A percentile compares a stretch with the other conserved stretches of the same genome.
These are phyloP conservation scores for Solanum chiquidenum DNA, from an alignment of 257 asterid species.

Conservation along the genomic window DNA sequence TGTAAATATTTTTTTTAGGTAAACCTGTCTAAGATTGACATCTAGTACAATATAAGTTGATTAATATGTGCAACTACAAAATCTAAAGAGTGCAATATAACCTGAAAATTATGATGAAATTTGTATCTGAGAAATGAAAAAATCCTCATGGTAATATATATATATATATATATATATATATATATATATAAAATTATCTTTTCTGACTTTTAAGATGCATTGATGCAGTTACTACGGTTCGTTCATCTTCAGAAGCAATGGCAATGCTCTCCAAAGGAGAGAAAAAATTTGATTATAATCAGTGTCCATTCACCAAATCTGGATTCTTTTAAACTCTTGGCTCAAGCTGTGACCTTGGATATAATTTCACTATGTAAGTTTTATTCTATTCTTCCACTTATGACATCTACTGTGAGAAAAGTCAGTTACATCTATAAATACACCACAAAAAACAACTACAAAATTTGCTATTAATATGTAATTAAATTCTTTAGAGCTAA, in stretches of 20 bases:
- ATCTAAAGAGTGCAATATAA: not conserved
- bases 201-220: not conserved
- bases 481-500: not conserved
- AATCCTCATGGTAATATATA: not conserved
- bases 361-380: not conserved
- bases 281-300: not conserved
- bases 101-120: not conserved
- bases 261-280: not conserved
- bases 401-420: not conserved
- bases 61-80: not conserved
- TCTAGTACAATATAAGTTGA: not conserved
- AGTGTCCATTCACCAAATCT: not conserved
- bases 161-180: too few relatives aligned
- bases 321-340: not conserved
- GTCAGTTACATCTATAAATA: not conserved
- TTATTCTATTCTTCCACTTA: not conserved
- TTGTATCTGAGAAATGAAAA: not conserved
- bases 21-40: not conserved
- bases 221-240: not conserved
- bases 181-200: not conserved
- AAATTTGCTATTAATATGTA: not conserved
- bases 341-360: not conserved
- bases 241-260: not conserved
- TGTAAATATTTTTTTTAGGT: not conserved
- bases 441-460: not conserved